Conservation (phyloP, 257 asterid genomes). For the Euphrasia confusa region DNA sequence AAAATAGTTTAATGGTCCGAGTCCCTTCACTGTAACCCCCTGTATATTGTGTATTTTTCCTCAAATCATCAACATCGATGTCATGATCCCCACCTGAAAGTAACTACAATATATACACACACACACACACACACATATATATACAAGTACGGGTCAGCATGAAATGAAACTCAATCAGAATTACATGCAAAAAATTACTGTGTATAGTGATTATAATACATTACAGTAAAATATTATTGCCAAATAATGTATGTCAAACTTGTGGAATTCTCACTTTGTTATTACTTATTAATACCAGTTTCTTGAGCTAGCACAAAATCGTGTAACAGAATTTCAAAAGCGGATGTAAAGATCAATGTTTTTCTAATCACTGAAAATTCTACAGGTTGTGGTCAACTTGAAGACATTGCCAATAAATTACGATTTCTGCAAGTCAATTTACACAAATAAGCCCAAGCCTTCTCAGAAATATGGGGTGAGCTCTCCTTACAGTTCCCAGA, state of each 20-base stretch:
- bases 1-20: conserved; percentile 78
- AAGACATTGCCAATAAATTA: conserved; percentile 1
- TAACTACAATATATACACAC: conserved; percentile 39
- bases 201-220: conserved; percentile 9
- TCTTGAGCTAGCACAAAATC: conserved; percentile 9
- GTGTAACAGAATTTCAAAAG: background rate
- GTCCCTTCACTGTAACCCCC: conserved; percentile 93
- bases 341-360: conserved; percentile 8
- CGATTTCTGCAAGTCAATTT: conserved; percentile 9
- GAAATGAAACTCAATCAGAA: conserved; percentile 18
- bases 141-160: conserved; percentile 17
- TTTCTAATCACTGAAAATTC: background rate
- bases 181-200: conserved; percentile 1
- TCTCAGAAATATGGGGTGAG: background rate
- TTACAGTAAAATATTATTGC: conserved; percentile 4
- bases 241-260: conserved; percentile 3
- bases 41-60: conserved; percentile 75
- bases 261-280: conserved; percentile 2
- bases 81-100: conserved; percentile 91
- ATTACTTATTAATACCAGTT: background rate
- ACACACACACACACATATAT: background rate
- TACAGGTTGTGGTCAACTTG: conserved; percentile 4
- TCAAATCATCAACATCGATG: conserved; percentile 85
- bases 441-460: background rate
- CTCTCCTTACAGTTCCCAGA: conserved; percentile 12